Conservation (phyloP, 2,329 filamentous ascomycete species). For the Aspergillus felis region DNA sequence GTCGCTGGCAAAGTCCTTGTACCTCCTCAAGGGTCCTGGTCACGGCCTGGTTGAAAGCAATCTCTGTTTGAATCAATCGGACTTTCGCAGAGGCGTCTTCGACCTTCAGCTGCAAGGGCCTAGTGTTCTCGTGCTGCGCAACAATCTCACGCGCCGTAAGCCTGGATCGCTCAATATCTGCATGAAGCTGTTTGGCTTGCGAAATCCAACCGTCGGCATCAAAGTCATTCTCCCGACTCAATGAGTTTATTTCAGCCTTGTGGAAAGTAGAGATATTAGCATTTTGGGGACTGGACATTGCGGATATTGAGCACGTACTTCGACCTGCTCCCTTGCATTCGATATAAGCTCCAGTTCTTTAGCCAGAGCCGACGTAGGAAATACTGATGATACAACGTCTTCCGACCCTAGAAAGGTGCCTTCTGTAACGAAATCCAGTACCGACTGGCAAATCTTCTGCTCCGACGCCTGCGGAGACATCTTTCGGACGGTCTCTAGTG, state of each 20-base stretch:
- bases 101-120: constrained; percentile 59
- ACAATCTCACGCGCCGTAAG: constrained; percentile 77
- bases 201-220: constrained; percentile 83
- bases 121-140: constrained; percentile 67
- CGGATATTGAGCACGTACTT: constrained; percentile 36
- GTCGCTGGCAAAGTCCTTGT: constrained; percentile 45
- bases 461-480: constrained; percentile 38
- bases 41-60: constrained; percentile 56
- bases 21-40: constrained; percentile 49
- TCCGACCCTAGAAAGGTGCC: constrained; percentile 56
- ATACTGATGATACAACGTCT: constrained; percentile 50
- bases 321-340: constrained; percentile 51
- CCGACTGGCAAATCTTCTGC: constrained; percentile 51
- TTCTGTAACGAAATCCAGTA: constrained; percentile 61
- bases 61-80: constrained; percentile 54
- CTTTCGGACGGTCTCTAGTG: constrained; percentile 10
- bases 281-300: constrained; percentile 1
- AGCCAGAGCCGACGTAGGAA: constrained; percentile 48
- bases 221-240: constrained; percentile 72
- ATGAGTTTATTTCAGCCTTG: constrained; percentile 66
- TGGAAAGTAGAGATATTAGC: constrained; percentile 4
- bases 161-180: constrained; percentile 78
- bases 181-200: constrained; percentile 78
- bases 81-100: constrained; percentile 58
- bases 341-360: constrained; percentile 49